These are phyloP conservation scores for Fusarium devonianum DNA, from an alignment of 2,329 filamentous ascomycete genomes.

Conservation along the genomic window DNA sequence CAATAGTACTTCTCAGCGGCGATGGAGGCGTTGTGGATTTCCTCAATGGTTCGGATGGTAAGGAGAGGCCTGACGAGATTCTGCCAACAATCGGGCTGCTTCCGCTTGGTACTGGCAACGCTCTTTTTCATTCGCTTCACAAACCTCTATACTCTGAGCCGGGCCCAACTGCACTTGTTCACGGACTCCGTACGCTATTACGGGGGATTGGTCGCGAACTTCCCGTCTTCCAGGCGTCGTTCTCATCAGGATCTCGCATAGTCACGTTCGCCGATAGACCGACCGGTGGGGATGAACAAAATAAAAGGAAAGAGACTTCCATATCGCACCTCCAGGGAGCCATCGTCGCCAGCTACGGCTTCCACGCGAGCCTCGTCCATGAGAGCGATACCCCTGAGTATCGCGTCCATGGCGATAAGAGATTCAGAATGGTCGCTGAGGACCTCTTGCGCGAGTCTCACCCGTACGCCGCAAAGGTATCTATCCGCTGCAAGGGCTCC, in stretches of 20 bases:
- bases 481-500: constrained; percentile 38
- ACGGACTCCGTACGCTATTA: constrained; percentile 66
- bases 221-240: constrained; percentile 68
- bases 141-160: constrained; percentile 59
- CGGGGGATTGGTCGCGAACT: constrained; percentile 61
- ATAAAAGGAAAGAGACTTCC: constrained; percentile 42
- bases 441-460: constrained; percentile 70
- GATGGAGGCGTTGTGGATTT: constrained; percentile 88
- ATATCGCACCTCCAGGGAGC: constrained; percentile 68
- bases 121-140: constrained; percentile 68
- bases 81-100: constrained; percentile 60
- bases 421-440: constrained; percentile 85
- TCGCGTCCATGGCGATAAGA: constrained; percentile 75
- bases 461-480: constrained; percentile 56
- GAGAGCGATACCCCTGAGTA: constrained; percentile 88
- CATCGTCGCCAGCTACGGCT: constrained; percentile 88
- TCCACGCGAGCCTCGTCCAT: constrained; percentile 87
- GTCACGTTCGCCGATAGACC: constrained; percentile 48
- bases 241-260: constrained; percentile 64
- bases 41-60: constrained; percentile 66
- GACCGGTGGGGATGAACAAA: constrained; percentile 2
- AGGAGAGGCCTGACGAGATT: constrained; percentile 5
- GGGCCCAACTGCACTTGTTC: constrained; percentile 53
- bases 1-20: constrained; percentile 81
- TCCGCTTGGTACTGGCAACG: constrained; percentile 71